Evolutionary conservation across 2,329 filamentous ascomycete species (phyloP).

Genomic region (Pestalotiopsis sp.): DNA sequence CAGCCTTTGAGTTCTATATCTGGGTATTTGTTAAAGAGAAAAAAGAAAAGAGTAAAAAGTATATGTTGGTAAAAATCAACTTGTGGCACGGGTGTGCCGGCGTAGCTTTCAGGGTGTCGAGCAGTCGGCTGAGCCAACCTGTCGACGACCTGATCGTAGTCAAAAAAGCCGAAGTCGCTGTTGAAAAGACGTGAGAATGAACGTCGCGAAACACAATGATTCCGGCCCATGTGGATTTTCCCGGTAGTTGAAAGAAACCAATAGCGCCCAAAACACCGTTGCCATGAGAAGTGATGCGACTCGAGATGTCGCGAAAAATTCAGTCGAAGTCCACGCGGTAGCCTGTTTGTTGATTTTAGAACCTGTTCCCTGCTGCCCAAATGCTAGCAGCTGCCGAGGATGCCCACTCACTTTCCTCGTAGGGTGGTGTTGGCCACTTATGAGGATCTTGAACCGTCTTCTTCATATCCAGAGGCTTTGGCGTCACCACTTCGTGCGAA

Average conservation of each 20-base stretch:
- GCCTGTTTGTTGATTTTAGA: slow-evolving; percentile 41
- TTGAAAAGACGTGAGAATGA: slow-evolving; percentile 20
- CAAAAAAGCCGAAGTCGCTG: neutral
- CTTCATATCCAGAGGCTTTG: slow-evolving; percentile 72
- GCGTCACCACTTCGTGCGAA: slow-evolving; percentile 60
- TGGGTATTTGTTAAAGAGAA: slow-evolving; percentile 35
- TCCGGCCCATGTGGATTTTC: slow-evolving; percentile 24
- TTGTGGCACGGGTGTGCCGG: neutral
- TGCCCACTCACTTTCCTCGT: slow-evolving; percentile 92
- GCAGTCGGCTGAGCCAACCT: neutral
- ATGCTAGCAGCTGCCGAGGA: slow-evolving; percentile 81
- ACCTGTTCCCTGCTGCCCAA: slow-evolving; percentile 70
- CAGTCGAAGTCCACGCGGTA: slow-evolving; percentile 15
- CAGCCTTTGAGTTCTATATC: slow-evolving; percentile 34
- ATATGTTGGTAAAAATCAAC: slow-evolving; percentile 1
- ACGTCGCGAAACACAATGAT: slow-evolving; percentile 28
- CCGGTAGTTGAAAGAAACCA: slow-evolving; percentile 22
- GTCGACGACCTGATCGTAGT: neutral
- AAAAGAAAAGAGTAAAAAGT: slow-evolving; percentile 21
- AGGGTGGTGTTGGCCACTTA: slow-evolving; percentile 95
- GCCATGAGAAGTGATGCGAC: slow-evolving; percentile 33
- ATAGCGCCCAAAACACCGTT: slow-evolving; percentile 30
- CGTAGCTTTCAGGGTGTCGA: slow-evolving; percentile 29
- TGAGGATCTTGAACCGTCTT: slow-evolving; percentile 48
- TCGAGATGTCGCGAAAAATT: slow-evolving; percentile 13